phyloP scores from a whole-genome alignment of 495 filamentous ascomycete genomes.

The Opeltia flavorubescens region DNA sequence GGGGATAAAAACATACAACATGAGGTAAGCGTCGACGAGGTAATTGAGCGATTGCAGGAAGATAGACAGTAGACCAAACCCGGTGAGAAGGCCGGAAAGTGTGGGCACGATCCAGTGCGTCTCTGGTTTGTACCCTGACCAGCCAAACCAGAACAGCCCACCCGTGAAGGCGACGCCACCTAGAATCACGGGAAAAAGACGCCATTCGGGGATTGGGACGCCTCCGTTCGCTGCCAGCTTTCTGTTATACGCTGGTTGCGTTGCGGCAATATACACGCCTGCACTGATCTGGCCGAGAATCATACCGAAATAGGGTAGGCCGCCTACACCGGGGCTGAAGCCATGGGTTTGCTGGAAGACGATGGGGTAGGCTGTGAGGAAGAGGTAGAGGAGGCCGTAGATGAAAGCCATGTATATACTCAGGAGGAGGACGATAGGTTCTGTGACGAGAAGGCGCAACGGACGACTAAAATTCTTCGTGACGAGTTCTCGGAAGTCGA shows the following conservation, averaged over 20 bases:
- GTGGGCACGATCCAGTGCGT: conserved; percentile 79
- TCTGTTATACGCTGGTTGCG: conserved; percentile 45
- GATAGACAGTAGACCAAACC: conserved; percentile 58
- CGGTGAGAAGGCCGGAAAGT: conserved; percentile 48
- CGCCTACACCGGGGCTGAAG: conserved; percentile 51
- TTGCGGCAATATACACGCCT: conserved; percentile 47
- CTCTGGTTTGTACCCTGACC: conserved; percentile 49
- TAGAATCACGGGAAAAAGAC: conserved; percentile 61
- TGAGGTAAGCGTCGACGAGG: conserved; percentile 76
- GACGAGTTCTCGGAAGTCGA: conserved; percentile 65
- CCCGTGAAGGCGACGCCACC: conserved; percentile 60
- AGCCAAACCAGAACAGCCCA: conserved; percentile 82
- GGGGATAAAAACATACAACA: conserved; percentile 54
- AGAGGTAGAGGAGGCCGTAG: conserved; percentile 70
- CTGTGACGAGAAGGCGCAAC: conserved; percentile 60
- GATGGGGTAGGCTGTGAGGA: conserved; percentile 67
- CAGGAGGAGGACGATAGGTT: conserved; percentile 63
- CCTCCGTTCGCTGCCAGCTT: conserved; percentile 61
- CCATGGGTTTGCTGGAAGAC: conserved; percentile 62
- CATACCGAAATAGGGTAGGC: conserved; percentile 73
- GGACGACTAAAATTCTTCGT: conserved; percentile 76
- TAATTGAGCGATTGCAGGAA: conserved; percentile 81
- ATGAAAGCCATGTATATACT: conserved; percentile 71
- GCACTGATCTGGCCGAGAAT: conserved; percentile 57
- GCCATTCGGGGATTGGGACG: conserved; percentile 73